These are phyloP conservation scores for Serpula lacrymans DNA, from an alignment of 768 basidiomycete species.

Conservation along the genomic window DNA sequence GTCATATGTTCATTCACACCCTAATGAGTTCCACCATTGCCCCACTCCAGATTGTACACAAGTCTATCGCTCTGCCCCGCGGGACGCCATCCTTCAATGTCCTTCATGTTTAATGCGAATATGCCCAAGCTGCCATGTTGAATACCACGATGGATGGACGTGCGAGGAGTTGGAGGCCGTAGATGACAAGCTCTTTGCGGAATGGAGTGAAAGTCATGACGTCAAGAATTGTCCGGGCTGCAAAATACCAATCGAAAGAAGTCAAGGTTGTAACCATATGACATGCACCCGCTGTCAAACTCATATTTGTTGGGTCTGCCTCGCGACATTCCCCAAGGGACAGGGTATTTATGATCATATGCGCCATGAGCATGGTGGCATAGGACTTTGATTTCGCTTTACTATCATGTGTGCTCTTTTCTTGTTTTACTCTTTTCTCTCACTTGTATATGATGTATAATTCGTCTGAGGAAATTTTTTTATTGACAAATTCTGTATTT, in stretches of 20 bases:
- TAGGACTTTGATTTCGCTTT: constrained; percentile 40
- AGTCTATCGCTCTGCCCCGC: constrained; percentile 58
- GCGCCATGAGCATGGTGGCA: constrained; percentile 62
- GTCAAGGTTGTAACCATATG: constrained; percentile 81
- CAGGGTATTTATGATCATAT: constrained; percentile 79
- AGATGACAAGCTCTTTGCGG: constrained; percentile 54
- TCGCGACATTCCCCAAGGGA: constrained; percentile 64
- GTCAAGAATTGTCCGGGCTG: constrained; percentile 78
- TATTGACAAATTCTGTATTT: too few relatives aligned
- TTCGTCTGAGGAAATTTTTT: too few relatives aligned
- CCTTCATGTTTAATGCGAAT: constrained; percentile 70
- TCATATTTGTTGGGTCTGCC: constrained; percentile 80
- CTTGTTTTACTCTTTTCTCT: too few relatives aligned
- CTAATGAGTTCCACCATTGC: constrained; percentile 68
- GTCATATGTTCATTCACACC: constrained; percentile 54
- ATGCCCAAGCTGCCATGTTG: constrained; percentile 57
- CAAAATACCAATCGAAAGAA: constrained; percentile 65
- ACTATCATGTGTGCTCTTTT: too few relatives aligned
- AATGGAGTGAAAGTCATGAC: constrained; percentile 60
- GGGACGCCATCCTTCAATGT: constrained; percentile 57
- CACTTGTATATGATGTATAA: too few relatives aligned
- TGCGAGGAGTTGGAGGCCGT: constrained; percentile 56
- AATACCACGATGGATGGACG: constrained; percentile 63
- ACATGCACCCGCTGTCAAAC: constrained; percentile 71
- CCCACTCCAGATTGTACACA: constrained; percentile 78